Evolutionary conservation across 768 basidiomycete species (phyloP), one percentile per base, ranked within the genome.

Genomic region (Suillus clintonianus): DNA sequence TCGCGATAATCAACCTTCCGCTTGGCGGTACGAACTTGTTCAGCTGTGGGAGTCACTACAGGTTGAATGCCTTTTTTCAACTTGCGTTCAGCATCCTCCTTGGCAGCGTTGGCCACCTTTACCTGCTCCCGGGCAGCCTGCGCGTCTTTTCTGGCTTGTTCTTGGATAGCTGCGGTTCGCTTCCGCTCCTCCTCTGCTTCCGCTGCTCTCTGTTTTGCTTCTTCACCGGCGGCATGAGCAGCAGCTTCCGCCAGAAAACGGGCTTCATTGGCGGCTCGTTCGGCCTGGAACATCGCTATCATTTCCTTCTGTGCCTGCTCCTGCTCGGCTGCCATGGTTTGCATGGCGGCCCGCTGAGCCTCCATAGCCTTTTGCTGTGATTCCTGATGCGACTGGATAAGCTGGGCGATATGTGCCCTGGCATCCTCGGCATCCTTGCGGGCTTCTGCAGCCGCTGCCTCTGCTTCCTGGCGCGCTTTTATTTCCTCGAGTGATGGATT

Each of bases 61-160:
- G 76, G 74, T 43, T 72, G 74, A 4, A 74, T 72, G 6, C 71
- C 74, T 36, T 76, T 61, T 57, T 67, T 70, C 53, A 70, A 30
- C 6, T 53, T 53, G 11, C 50, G 61, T 37, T 72, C 69, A 3
- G 65, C 71, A 0, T 72, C 69, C 22, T 63, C 32, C 56, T 61
- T 64, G 1, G 63, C 67, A 24, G 53, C 56, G 0, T 24, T 14
- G 0, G 70, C 27, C 27, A 27, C 27, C 4, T 27, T 27, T 27
- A 27, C 32, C 47, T 64, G 65, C 27, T 67, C 61, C 13, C 43
- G 53, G 17, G 71, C 71, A 9, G 47, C 56, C 24, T 51, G 47
- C 1, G 62, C 59, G 1, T 64, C 57, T 17, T n/a, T 30, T 13
- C 60, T 36, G 5, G 68, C 69, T 14, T 64, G 64, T 2, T 64